phyloP scores from a whole-genome alignment of 108 stramenopile genomes.

The Nannochloropsis salina region DNA sequence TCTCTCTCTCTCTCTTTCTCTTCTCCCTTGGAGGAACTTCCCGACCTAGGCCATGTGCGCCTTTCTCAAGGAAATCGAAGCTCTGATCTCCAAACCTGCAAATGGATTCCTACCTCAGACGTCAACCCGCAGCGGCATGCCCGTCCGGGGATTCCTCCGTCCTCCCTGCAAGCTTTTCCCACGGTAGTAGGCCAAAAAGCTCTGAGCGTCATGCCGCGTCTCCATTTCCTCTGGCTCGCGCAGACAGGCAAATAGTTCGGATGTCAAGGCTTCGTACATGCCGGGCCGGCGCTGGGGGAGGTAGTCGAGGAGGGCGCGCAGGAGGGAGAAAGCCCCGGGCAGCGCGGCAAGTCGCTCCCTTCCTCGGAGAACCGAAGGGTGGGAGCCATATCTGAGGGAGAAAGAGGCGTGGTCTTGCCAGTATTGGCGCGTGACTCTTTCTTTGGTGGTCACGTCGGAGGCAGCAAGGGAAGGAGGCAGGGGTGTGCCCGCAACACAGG shows the following conservation, averaged over 20 bases:
- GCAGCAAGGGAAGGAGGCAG: neutral
- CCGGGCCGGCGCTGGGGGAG: neutral
- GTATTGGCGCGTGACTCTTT: neutral
- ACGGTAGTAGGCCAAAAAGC: neutral
- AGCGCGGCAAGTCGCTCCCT: neutral
- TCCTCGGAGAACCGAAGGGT: neutral
- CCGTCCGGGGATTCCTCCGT: neutral
- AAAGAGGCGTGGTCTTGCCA: constrained; percentile 17
- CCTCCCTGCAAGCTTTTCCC: neutral
- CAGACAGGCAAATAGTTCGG: neutral
- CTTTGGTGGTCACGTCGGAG: neutral
- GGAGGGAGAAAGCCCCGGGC: neutral
- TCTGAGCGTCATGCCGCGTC: neutral
- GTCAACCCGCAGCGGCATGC: neutral
- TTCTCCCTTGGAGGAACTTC: neutral
- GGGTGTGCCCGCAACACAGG: neutral
- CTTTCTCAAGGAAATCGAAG: neutral
- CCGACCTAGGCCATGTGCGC: neutral
- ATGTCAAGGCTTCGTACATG: neutral
- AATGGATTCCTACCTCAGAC: neutral
- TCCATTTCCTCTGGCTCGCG: neutral
- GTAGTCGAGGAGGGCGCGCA: neutral
- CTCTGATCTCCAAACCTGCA: neutral
- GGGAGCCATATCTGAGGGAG: neutral
- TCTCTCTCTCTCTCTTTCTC: neutral